Percentiles rank a stretch among this genome's conserved stretches.
Evolutionary conservation across 208 protist genomes (phyloP).

Genomic region (Crithidia fasciculata): DNA sequence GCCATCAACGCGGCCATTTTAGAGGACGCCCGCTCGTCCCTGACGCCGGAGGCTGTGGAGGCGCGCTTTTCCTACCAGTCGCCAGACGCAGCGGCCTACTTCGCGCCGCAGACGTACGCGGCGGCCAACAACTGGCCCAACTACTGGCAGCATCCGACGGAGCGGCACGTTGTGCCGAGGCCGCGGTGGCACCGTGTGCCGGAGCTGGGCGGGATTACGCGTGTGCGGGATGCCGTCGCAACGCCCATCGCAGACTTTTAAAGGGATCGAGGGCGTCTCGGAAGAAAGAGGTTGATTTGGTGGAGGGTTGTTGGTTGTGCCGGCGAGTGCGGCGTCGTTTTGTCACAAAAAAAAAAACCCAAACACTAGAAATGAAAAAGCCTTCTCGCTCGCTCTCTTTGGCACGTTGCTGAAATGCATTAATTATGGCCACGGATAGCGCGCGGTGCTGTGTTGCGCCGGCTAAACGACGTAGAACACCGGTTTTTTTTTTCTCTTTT

Average conservation of each 20-base stretch:
- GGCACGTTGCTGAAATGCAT: too few relatives aligned
- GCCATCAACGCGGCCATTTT: slow-evolving; percentile 76
- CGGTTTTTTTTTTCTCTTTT: too few relatives aligned
- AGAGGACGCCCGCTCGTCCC: slow-evolving; percentile 31
- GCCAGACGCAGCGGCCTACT: slow-evolving; percentile 82
- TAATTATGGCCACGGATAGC: too few relatives aligned
- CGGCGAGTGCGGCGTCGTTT: too few relatives aligned
- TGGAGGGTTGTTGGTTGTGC: background rate
- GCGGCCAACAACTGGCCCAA: slow-evolving; percentile 85
- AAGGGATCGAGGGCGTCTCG: background rate
- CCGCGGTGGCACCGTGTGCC: slow-evolving; percentile 75
- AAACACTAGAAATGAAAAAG: too few relatives aligned
- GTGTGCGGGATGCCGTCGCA: slow-evolving; percentile 64
- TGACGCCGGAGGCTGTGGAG: slow-evolving; percentile 42
- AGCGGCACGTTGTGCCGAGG: slow-evolving; percentile 77
- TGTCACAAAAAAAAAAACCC: too few relatives aligned
- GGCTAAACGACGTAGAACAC: too few relatives aligned
- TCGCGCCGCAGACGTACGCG: slow-evolving; percentile 61
- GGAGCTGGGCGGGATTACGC: slow-evolving; percentile 88
- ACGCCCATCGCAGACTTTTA: slow-evolving; percentile 74
- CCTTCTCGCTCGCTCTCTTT: too few relatives aligned
- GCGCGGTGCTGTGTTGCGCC: too few relatives aligned
- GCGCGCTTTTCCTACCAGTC: slow-evolving; percentile 68
- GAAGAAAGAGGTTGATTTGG: background rate
- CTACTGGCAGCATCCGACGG: slow-evolving; percentile 89